These are phyloP conservation scores for Coniochaeta prunicola DNA, from an alignment of 2,329 filamentous ascomycete genomes.

Conservation along the genomic window DNA sequence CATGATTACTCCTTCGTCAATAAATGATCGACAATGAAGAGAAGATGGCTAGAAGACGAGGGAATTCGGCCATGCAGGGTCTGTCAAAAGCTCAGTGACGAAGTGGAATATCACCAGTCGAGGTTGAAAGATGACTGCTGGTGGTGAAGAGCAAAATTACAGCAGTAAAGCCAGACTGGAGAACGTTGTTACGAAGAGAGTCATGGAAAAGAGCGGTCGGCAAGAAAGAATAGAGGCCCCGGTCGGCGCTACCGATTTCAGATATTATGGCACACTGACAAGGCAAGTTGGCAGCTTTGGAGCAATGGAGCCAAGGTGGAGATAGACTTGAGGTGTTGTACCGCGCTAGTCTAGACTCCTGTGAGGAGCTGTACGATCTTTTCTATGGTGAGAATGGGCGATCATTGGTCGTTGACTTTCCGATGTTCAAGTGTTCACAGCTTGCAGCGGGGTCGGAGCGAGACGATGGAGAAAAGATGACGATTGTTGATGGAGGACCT, in stretches of 20 bases:
- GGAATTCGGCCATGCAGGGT: not conserved
- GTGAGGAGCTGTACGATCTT: not conserved
- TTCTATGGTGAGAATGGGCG: not conserved
- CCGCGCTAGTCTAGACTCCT: not conserved
- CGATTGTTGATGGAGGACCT: not conserved
- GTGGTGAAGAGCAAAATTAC: not conserved
- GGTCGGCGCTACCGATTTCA: constrained; percentile 1
- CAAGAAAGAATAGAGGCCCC: not conserved
- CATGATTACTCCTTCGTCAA: not conserved
- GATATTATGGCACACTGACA: not conserved
- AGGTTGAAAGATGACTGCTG: not conserved
- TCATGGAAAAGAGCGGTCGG: not conserved
- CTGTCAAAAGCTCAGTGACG: not conserved
- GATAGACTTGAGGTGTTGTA: not conserved
- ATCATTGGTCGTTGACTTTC: not conserved
- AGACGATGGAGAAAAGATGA: not conserved
- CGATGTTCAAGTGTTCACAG: not conserved
- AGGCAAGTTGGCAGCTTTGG: not conserved
- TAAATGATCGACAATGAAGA: not conserved
- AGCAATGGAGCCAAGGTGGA: not conserved
- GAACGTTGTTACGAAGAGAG: not conserved
- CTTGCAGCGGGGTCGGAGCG: not conserved
- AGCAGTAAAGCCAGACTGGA: not conserved
- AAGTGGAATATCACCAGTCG: not conserved
- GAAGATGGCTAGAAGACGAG: not conserved